Evolutionary conservation across 352 stramenopile genomes (phyloP), one percentile per base, ranked within the genome.

Genomic region (Blastocystis hominis): DNA sequence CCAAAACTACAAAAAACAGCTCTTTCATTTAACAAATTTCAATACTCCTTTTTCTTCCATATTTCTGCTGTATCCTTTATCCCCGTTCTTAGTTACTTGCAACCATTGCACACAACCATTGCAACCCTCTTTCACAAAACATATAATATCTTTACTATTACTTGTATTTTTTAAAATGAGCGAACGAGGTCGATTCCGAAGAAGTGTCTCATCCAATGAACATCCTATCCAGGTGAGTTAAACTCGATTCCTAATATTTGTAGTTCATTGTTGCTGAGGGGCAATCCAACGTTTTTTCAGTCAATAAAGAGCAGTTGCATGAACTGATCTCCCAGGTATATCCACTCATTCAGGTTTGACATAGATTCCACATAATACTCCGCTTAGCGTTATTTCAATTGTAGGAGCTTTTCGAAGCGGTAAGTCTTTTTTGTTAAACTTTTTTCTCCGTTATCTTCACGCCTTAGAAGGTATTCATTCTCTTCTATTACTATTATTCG

Each of bases 371-470:
- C 91, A 93, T 61, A 93, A 95, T 77, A 98, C 96, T 93, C 98
- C 98, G 90, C 95, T 99, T 10, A 91, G 94, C 34, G 96, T 99
- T 47, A 93, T 98, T 47, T 98, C 93, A 47, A 95, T 99, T 10
- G 96, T 99, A 0, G 97, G 97, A 54, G 96, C 95, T 4, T 99
- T 99, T 91, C 94, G 97, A 69, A 99, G 96, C 40, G 97, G 97
- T 69, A 99, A 99, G 89, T 97, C 92, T 38, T 98, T 98, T 90
- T 92, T 98, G 47, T 90, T 99, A 53, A 97, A 96, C 89, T 94
- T 98, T 88, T 98, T 98, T 87, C 90, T 99, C 55, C 92, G 95
- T 20, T 99, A 98, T 90, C 89, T 99, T 78, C 93, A 95, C 81
- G 91, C 93, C 87, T 90, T 92, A n/a, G 93, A 89, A 75, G 86